phyloP scores from a whole-genome alignment of 345 rosid genomes.

The Toxicodendron radicans region DNA sequence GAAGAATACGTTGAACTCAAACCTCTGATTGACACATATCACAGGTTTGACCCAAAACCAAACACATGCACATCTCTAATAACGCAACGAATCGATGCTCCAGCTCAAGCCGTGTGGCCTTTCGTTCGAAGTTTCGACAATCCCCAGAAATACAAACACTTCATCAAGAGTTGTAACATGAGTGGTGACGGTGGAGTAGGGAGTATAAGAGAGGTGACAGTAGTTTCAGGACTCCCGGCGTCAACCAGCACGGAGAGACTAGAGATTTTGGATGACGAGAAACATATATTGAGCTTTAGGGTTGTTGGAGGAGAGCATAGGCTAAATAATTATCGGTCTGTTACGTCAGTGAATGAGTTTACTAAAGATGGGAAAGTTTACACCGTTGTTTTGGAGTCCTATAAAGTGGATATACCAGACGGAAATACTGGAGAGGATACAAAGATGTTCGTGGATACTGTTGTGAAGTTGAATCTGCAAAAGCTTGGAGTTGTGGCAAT shows the following conservation, averaged over 20 bases:
- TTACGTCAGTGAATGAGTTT: conserved; percentile 79
- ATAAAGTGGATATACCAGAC: conserved; percentile 76
- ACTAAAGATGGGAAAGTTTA: conserved; percentile 37
- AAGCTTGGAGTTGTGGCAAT: conserved; percentile 68
- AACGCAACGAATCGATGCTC: conserved; percentile 72
- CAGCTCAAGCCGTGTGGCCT: conserved; percentile 64
- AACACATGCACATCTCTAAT: conserved; percentile 72
- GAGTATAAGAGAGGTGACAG: conserved; percentile 69
- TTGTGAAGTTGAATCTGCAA: conserved; percentile 86
- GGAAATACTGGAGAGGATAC: conserved; percentile 79
- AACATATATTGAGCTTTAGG: conserved; percentile 67
- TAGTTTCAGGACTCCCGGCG: conserved; percentile 82
- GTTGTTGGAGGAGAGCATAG: conserved; percentile 89
- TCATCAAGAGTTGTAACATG: conserved; percentile 68
- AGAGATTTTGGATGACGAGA: conserved; percentile 70
- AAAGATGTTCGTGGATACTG: conserved; percentile 88
- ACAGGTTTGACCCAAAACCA: conserved; percentile 46
- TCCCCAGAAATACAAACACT: conserved; percentile 84
- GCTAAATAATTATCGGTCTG: conserved; percentile 68
- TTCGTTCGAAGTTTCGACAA: conserved; percentile 59
- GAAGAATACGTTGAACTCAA: conserved; percentile 53
- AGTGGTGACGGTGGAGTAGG: conserved; percentile 59
- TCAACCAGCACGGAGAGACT: conserved; percentile 88
- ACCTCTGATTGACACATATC: conserved; percentile 55
- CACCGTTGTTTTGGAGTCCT: conserved; percentile 76